Percentiles rank a stretch among this genome's conserved stretches.
Conservation (phyloP, 331 rosid genomes). For the Stylosanthes scabra region DNA sequence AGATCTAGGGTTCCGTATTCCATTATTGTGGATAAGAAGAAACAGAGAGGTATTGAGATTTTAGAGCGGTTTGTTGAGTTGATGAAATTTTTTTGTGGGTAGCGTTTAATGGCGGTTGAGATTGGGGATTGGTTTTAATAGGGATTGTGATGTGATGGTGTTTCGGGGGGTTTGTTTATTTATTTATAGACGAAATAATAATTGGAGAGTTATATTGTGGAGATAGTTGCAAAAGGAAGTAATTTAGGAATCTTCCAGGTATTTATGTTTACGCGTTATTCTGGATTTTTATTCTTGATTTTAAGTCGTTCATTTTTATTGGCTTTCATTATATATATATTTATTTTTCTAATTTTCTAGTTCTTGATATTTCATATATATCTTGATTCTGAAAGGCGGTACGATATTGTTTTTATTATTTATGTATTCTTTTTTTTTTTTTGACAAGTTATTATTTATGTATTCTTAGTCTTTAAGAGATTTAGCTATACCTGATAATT, state of each 20-base stretch:
- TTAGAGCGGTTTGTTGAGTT: no score
- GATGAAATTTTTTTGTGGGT: no score
- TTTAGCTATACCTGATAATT: background rate
- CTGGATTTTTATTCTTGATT: background rate
- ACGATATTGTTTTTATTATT: background rate
- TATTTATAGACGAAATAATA: no score
- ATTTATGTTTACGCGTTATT: background rate
- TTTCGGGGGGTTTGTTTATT: no score
- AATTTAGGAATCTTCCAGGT: conserved; percentile 5
- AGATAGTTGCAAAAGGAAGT: background rate
- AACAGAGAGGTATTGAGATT: no score
- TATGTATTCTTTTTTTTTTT: background rate
- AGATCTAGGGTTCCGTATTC: conserved; percentile 67
- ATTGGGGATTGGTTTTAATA: no score
- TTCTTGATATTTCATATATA: no score
- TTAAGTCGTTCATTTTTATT: background rate
- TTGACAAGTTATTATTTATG: background rate
- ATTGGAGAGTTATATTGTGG: background rate
- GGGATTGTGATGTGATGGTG: no score
- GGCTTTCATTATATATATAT: background rate
- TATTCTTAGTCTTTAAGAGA: background rate
- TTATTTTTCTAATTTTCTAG: background rate
- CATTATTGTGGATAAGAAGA: conserved; percentile 52
- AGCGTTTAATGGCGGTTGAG: no score
- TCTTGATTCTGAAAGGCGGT: no score